Evolutionary conservation across 176 grass and related monocot genomes (phyloP).

Genomic region (Puccinellia tenuiflora): DNA sequence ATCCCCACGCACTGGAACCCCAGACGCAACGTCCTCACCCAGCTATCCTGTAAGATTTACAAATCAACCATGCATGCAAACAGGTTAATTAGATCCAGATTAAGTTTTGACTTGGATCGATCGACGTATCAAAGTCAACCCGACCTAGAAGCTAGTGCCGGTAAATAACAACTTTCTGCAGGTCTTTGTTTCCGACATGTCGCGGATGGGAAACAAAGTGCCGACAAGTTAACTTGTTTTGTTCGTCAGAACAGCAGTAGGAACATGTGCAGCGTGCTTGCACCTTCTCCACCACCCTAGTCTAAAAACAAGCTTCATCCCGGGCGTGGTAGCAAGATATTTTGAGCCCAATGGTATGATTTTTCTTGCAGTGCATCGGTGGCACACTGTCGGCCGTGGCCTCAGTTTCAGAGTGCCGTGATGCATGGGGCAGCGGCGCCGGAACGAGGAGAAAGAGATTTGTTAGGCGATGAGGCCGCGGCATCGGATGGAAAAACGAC

Average conservation of each 20-base stretch:
- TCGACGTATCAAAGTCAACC: background rate
- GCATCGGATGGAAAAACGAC: background rate
- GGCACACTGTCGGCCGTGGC: background rate
- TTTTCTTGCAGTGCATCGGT: too few relatives aligned
- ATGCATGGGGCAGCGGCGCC: background rate
- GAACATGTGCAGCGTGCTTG: background rate
- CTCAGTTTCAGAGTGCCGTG: background rate
- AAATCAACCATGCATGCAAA: background rate
- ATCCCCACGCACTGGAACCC: constrained; percentile 69
- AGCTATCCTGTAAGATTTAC: constrained; percentile 34
- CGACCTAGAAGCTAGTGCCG: background rate
- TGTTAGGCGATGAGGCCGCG: too few relatives aligned
- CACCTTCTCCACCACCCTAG: background rate
- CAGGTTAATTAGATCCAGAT: background rate
- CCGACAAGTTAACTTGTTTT: background rate
- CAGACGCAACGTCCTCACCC: constrained; percentile 35
- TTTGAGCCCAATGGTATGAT: background rate
- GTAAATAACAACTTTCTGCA: background rate
- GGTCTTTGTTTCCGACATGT: background rate
- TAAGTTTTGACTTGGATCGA: background rate
- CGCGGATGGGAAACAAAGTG: background rate
- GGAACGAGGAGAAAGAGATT: too few relatives aligned
- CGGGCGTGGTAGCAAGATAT: background rate
- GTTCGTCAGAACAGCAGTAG: background rate
- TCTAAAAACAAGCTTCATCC: background rate